phyloP scores from a whole-genome alignment of 2,329 filamentous ascomycete genomes.

The Xylaria sp. region DNA sequence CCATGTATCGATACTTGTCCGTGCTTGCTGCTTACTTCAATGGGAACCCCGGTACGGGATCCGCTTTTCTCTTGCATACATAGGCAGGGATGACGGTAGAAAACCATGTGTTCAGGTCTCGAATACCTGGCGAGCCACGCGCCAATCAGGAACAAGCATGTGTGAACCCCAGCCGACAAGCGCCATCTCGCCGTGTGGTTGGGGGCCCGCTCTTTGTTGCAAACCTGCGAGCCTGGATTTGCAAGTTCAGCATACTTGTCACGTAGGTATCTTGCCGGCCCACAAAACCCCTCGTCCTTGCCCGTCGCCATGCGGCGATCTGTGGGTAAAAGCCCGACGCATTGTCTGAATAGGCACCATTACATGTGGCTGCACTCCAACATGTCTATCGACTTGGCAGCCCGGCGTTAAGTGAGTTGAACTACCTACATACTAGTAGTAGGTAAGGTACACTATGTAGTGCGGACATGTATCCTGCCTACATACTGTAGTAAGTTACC shows the following conservation, averaged over 20 bases:
- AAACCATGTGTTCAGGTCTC: slow-evolving; percentile 37
- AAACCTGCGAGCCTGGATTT: slow-evolving; percentile 23
- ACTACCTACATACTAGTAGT: background rate
- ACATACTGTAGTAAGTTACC: background rate
- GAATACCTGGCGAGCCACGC: slow-evolving; percentile 43
- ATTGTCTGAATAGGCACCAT: slow-evolving; percentile 38
- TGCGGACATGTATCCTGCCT: background rate
- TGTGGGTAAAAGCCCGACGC: slow-evolving; percentile 42
- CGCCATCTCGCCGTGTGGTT: slow-evolving; percentile 21
- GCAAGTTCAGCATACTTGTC: slow-evolving; percentile 21
- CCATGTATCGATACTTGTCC: slow-evolving; percentile 40
- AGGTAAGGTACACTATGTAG: background rate
- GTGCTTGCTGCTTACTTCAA: slow-evolving; percentile 44
- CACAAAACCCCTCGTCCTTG: slow-evolving; percentile 37
- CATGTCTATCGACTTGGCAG: slow-evolving; percentile 26
- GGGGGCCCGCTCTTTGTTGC: slow-evolving; percentile 28
- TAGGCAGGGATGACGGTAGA: slow-evolving; percentile 31
- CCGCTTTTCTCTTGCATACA: slow-evolving; percentile 45
- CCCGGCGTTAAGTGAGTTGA: background rate
- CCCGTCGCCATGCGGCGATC: slow-evolving; percentile 45
- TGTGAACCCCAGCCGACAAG: slow-evolving; percentile 19
- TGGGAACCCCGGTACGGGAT: slow-evolving; percentile 32
- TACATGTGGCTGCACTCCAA: slow-evolving; percentile 34
- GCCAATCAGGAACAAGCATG: slow-evolving; percentile 39
- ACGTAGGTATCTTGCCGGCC: slow-evolving; percentile 17